Conservation (phyloP, 805 yeast species). For the Groenewaldozyma tartarivorans region DNA sequence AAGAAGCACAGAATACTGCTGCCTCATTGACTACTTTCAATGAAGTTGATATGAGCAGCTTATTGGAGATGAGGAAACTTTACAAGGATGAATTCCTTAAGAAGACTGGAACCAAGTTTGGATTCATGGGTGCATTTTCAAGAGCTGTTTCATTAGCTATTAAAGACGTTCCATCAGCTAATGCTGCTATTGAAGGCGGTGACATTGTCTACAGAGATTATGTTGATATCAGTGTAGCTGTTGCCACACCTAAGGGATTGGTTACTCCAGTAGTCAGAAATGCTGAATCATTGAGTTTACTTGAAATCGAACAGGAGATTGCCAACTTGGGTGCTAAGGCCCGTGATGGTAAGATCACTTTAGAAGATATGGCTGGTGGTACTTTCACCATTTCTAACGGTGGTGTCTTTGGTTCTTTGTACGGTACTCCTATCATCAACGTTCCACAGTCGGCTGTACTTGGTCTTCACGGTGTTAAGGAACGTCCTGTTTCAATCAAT, state of each 20-base stretch:
- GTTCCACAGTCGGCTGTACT: slow-evolving; percentile 97
- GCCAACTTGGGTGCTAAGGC: slow-evolving; percentile 78
- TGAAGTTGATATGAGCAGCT: slow-evolving; percentile 91
- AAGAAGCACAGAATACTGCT: slow-evolving; percentile 98
- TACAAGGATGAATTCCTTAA: slow-evolving; percentile 95
- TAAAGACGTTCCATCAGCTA: slow-evolving; percentile 90
- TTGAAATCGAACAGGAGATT: slow-evolving; percentile 87
- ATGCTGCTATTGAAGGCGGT: slow-evolving; percentile 90
- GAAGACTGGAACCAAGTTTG: slow-evolving; percentile 88
- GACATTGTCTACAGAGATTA: slow-evolving; percentile 94
- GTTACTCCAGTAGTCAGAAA: slow-evolving; percentile 97
- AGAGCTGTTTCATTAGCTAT: slow-evolving; percentile 89
- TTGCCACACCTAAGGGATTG: slow-evolving; percentile 97
- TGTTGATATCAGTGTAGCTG: slow-evolving; percentile 92
- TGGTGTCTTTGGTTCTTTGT: slow-evolving; percentile 95
- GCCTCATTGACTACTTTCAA: slow-evolving; percentile 97
- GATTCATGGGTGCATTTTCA: slow-evolving; percentile 98
- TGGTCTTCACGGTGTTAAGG: slow-evolving; percentile 95
- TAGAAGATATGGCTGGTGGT: slow-evolving; percentile 99
- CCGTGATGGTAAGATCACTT: slow-evolving; percentile 89
- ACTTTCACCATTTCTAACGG: slow-evolving; percentile 98
- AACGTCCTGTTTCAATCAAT: slow-evolving; percentile 92
- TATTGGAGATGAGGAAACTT: slow-evolving; percentile 88
- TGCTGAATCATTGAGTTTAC: slow-evolving; percentile 80
- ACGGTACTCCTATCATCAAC: slow-evolving; percentile 98